Evolutionary conservation across 441 rosid genomes (phyloP), one percentile per base, ranked within the genome.

Genomic region (Populus tomentosa): DNA sequence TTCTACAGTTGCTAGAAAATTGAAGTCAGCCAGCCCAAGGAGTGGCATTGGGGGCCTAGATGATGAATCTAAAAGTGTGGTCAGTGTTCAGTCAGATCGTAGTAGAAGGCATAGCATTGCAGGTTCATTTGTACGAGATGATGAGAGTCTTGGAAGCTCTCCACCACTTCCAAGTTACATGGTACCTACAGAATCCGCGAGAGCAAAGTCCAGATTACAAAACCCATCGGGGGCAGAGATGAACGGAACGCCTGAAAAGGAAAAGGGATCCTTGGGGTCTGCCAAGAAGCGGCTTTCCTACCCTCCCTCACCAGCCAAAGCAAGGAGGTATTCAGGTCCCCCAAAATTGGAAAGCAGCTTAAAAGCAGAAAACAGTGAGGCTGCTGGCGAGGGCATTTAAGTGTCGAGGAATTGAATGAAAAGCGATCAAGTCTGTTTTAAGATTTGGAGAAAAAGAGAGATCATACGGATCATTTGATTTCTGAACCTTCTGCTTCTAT

Each of bases 101-200:
- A 70, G 74, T 53, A 81, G 90, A 68, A 87, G 91, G 84, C 93
- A 89, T 59, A 89, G 85, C 85, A 86, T 88, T 23, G 91, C 87
- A 69, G 91, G 95, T 42, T 82, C 91, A 26, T 77, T 84, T 0
- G 88, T 89, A 61, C 82, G 89, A 68, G 98, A 95, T 64, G 94
- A 95, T 38, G 94, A 91, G 73, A 94, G 97, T 80, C 82, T 89
- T 70, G 90, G 89, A 11, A 90, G 94, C 23, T 89, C 92, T 26
- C 85, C 91, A 53, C 77, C 92, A 56, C 78, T 90, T 79, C 97
- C 90, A 7, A 88, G 95, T 77, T 94, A 92, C 82, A 90, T 94
- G 95, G 90, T 87, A 5, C 86, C 93, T 20, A 94, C 99, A 6
- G 79, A 89, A 79, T 90, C 98, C 1, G 87, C 98, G 13, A 91